phyloP scores from a whole-genome alignment of 305 asterid genomes.

The Fraxinus floribunda region DNA sequence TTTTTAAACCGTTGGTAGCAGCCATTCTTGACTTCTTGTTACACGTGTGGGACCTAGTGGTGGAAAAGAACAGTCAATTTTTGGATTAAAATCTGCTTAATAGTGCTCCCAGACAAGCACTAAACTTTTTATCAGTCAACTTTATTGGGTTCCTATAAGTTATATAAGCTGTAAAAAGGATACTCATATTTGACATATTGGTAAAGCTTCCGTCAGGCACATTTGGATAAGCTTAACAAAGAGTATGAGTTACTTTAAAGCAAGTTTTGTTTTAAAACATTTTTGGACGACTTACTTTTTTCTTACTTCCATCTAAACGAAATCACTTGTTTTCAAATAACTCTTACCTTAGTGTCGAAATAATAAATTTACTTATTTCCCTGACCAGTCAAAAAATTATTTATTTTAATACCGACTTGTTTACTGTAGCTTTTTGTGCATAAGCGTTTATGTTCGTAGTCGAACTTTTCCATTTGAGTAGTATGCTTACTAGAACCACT shows the following conservation, averaged over 20 bases:
- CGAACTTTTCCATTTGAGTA: neutral
- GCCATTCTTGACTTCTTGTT: too few species aligned
- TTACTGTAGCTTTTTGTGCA: neutral
- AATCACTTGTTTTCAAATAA: neutral
- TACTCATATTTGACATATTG: neutral
- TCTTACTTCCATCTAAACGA: neutral
- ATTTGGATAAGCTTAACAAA: neutral
- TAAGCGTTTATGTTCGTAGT: neutral
- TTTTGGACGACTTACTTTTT: neutral
- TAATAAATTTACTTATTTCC: neutral
- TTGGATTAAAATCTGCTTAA: too few species aligned
- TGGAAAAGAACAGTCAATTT: too few species aligned
- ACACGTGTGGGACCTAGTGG: too few species aligned
- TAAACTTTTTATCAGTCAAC: neutral
- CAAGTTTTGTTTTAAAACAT: neutral
- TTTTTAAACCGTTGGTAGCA: too few species aligned
- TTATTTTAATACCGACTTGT: neutral
- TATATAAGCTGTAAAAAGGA: neutral
- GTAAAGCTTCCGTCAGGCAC: neutral
- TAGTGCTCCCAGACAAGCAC: too few species aligned
- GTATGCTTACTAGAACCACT: slow-evolving; percentile 27
- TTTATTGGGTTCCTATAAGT: neutral
- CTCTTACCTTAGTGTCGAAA: neutral
- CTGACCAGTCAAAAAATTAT: neutral
- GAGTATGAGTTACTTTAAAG: neutral